Evolutionary conservation across 495 filamentous ascomycete genomes (phyloP).

Genomic region (Bacidia rubella): DNA sequence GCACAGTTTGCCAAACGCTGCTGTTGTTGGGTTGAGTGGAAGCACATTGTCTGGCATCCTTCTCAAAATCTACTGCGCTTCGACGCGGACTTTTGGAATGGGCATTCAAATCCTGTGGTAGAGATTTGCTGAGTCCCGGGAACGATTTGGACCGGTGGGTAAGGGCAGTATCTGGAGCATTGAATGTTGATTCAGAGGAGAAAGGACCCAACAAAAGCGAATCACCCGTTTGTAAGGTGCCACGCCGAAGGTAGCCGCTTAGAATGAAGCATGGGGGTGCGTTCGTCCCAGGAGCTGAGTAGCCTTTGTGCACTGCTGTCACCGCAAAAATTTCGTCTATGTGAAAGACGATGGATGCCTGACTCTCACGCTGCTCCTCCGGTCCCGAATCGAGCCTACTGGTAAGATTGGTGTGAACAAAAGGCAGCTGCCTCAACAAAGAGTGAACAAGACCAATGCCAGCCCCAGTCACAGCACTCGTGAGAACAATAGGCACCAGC

Average conservation of each 20-base stretch:
- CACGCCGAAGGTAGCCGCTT: constrained; percentile 70
- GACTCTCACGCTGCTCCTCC: constrained; percentile 33
- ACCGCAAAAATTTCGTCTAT: constrained; percentile 72
- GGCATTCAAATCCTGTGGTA: background rate
- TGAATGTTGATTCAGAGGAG: constrained; percentile 25
- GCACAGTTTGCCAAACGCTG: constrained; percentile 52
- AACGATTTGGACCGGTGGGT: constrained; percentile 14
- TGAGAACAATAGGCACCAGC: constrained; percentile 73
- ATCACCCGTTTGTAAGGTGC: constrained; percentile 65
- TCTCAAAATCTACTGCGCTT: constrained; percentile 7
- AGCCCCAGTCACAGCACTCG: constrained; percentile 72
- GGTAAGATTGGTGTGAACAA: background rate
- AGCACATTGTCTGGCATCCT: background rate
- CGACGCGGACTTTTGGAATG: background rate
- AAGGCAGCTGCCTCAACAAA: constrained; percentile 60
- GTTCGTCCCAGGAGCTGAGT: constrained; percentile 32
- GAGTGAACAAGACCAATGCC: constrained; percentile 75
- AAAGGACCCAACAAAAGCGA: constrained; percentile 71
- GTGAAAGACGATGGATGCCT: constrained; percentile 46
- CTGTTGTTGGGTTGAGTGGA: background rate
- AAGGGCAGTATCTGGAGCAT: constrained; percentile 1
- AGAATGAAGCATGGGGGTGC: constrained; percentile 45
- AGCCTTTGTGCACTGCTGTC: constrained; percentile 21
- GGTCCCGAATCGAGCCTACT: constrained; percentile 10
- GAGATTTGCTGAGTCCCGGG: constrained; percentile 11